Conservation (phyloP, 257 asterid genomes). For the Dorcoceras hygrometricum region DNA sequence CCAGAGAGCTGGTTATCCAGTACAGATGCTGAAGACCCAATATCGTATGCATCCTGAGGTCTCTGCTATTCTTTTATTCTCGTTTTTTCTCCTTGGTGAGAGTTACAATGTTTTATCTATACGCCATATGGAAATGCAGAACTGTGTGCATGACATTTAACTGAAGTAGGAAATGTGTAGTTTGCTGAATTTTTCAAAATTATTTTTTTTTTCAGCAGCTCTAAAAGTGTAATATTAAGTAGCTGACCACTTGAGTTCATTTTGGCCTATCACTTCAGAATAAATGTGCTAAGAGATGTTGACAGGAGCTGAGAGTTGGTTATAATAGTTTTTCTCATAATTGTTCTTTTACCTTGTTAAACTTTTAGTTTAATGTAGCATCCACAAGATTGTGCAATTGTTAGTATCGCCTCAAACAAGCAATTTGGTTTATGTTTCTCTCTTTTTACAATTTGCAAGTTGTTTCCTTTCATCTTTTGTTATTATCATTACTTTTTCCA, state of each 20-base stretch:
- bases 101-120: not conserved
- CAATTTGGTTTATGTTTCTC: not conserved
- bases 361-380: not conserved
- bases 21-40: constrained; percentile 96
- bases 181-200: constrained; percentile 11
- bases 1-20: constrained; percentile 94
- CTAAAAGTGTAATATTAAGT: not conserved
- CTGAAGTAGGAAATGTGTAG: not conserved
- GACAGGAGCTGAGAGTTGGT: constrained; percentile 8
- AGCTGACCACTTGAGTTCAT: not conserved
- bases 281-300: not conserved
- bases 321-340: not conserved
- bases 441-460: too few relatives aligned
- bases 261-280: constrained; percentile 13
- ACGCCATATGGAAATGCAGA: constrained; percentile 8
- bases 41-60: constrained; percentile 99
- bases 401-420: not conserved
- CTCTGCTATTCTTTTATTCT: not conserved
- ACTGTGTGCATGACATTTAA: constrained; percentile 4
- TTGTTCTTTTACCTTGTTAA: not conserved
- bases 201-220: not conserved
- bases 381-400: not conserved
- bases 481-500: not conserved
- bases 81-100: not conserved
- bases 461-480: not conserved